phyloP scores from a whole-genome alignment of 2,329 filamentous ascomycete genomes.

The Cercospora canescens region DNA sequence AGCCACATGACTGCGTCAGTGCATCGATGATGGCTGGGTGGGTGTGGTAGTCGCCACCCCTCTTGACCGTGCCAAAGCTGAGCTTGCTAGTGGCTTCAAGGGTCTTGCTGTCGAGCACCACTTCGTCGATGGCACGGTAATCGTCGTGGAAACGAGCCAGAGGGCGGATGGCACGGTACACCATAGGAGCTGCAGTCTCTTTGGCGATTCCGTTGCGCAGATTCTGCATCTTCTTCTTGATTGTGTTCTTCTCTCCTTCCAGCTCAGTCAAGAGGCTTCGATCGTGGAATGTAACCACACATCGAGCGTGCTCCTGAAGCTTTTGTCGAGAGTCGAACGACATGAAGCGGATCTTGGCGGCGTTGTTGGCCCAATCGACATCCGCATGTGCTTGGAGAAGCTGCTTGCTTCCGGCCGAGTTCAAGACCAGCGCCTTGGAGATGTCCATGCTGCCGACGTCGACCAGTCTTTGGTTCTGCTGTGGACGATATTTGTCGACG shows the following conservation, averaged over 20 bases:
- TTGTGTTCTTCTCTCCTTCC: not conserved
- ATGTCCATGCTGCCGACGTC: not conserved
- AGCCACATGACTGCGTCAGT: slow-evolving; percentile 29
- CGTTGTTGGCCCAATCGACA: not conserved
- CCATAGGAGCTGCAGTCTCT: not conserved
- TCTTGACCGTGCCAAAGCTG: not conserved
- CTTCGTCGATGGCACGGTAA: not conserved
- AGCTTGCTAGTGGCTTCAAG: not conserved
- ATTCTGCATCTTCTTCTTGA: not conserved
- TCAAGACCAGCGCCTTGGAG: not conserved
- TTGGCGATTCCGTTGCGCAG: not conserved
- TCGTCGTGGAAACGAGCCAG: not conserved
- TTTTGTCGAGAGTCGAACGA: not conserved
- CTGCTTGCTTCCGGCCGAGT: not conserved
- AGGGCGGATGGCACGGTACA: not conserved
- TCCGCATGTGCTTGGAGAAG: not conserved
- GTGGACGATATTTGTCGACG: not conserved
- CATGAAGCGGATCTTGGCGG: not conserved
- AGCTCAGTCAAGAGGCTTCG: not conserved
- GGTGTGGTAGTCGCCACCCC: not conserved
- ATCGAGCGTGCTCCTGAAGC: not conserved
- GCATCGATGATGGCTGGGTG: not conserved
- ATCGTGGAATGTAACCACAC: not conserved
- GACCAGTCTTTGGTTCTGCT: not conserved
- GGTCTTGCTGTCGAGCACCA: not conserved